phyloP scores from a whole-genome alignment of 169 alveolate genomes.

The Plasmodium billcollinsi region DNA sequence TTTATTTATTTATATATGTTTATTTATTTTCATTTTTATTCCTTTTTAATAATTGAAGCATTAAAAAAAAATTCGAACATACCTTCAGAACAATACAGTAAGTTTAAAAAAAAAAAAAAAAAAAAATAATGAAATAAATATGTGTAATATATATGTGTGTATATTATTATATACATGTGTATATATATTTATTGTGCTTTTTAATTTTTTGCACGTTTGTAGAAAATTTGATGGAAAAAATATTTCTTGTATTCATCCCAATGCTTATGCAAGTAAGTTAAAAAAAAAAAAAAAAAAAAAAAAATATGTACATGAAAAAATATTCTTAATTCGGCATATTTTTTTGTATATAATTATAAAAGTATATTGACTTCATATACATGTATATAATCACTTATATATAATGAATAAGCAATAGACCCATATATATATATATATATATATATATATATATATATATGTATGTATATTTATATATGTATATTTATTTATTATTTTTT shows the following conservation, averaged over 20 bases:
- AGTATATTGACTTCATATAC: not conserved
- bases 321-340: not conserved
- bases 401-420: too few relatives aligned
- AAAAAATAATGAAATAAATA: not conserved
- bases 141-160: too few relatives aligned
- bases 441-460: not conserved
- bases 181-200: not conserved
- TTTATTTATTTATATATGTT: not conserved
- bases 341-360: too few relatives aligned
- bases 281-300: not conserved
- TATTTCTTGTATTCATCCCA: constrained; percentile 58
- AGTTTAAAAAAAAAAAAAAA: not conserved
- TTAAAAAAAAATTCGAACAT: constrained; percentile 62
- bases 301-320: not conserved
- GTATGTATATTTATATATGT: too few relatives aligned
- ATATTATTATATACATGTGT: not conserved
- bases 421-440: not conserved
- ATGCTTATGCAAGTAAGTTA: constrained; percentile 50
- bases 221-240: constrained; percentile 57
- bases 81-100: constrained; percentile 66
- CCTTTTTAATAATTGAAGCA: not conserved
- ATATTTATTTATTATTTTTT: not conserved
- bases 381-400: too few relatives aligned
- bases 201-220: not conserved
- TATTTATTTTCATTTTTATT: not conserved